Conservation (phyloP, 2,329 filamentous ascomycete species). For the Domatiomyces globalis region DNA sequence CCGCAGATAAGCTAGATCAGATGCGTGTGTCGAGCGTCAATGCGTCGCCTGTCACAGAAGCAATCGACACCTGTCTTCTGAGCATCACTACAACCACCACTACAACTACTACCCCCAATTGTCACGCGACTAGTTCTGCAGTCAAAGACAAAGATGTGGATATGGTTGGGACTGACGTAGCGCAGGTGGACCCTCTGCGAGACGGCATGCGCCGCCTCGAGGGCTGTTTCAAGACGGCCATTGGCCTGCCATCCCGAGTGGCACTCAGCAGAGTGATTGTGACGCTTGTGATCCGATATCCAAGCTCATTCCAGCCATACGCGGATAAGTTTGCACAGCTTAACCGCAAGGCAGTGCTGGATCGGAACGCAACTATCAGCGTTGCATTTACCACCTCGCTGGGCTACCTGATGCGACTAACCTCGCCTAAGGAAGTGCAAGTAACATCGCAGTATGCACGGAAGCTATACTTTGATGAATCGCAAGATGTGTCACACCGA, state of each 20-base stretch:
- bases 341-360: slow-evolving; percentile 67
- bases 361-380: slow-evolving; percentile 87
- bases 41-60: slow-evolving; percentile 78
- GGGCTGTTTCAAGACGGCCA: slow-evolving; percentile 64
- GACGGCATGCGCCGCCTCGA: slow-evolving; percentile 59
- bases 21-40: slow-evolving; percentile 68
- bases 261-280: slow-evolving; percentile 75
- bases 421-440: slow-evolving; percentile 45
- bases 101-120: neutral
- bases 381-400: slow-evolving; percentile 74
- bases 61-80: slow-evolving; percentile 77
- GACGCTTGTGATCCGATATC: slow-evolving; percentile 68
- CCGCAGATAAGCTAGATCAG: slow-evolving; percentile 79
- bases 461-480: slow-evolving; percentile 57
- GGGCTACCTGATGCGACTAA: slow-evolving; percentile 63
- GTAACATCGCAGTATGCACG: slow-evolving; percentile 43
- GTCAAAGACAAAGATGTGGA: slow-evolving; percentile 3
- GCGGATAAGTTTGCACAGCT: slow-evolving; percentile 62
- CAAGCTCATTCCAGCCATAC: slow-evolving; percentile 58
- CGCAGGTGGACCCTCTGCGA: slow-evolving; percentile 38
- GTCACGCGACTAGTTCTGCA: neutral
- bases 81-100: slow-evolving; percentile 51
- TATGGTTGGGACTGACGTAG: slow-evolving; percentile 11
- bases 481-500: slow-evolving; percentile 62
- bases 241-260: slow-evolving; percentile 88